Evolutionary conservation across 768 basidiomycete genomes (phyloP).

Genomic region (Leccinum pellstonianum): DNA sequence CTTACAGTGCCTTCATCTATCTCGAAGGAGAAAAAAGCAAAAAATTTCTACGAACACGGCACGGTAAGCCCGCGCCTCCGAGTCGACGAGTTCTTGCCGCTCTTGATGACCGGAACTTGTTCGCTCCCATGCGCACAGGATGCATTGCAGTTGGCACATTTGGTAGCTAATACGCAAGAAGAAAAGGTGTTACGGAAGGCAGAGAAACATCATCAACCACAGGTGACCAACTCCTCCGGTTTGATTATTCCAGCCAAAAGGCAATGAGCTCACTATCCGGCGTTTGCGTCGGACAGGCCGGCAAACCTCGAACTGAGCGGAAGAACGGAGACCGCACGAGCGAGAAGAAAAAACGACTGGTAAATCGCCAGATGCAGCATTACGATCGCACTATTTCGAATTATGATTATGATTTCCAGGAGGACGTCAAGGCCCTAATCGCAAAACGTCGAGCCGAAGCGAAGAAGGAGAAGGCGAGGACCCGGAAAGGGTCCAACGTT

Average conservation of each 20-base stretch:
- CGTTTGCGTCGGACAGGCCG: conserved; percentile 20
- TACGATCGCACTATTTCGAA: conserved; percentile 12
- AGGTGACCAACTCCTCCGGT: conserved; percentile 30
- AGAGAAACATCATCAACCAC: conserved; percentile 39
- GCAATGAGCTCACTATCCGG: conserved; percentile 20
- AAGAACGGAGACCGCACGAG: conserved; percentile 27
- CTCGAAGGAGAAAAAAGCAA: conserved; percentile 28
- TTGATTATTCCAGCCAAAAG: conserved; percentile 15
- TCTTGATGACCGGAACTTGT: conserved; percentile 23
- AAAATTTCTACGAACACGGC: conserved; percentile 34
- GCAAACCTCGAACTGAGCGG: conserved; percentile 28
- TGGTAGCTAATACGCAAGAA: conserved; percentile 47
- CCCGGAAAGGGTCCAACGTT: conserved; percentile 25
- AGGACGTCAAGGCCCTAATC: conserved; percentile 42
- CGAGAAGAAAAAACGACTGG: conserved; percentile 39
- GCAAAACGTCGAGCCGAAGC: conserved; percentile 35
- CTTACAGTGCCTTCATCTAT: conserved; percentile 21
- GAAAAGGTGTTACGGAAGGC: conserved; percentile 40
- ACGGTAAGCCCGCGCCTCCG: conserved; percentile 26
- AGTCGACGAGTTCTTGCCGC: conserved; percentile 9
- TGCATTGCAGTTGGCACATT: conserved; percentile 44
- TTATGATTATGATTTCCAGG: conserved; percentile 28
- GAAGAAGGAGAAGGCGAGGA: conserved; percentile 41
- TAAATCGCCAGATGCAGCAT: conserved; percentile 27
- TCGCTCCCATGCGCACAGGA: conserved; percentile 37